Evolutionary conservation across 345 rosid genomes (phyloP), one percentile per base, ranked within the genome.

Genomic region (Salix koriyanagi): DNA sequence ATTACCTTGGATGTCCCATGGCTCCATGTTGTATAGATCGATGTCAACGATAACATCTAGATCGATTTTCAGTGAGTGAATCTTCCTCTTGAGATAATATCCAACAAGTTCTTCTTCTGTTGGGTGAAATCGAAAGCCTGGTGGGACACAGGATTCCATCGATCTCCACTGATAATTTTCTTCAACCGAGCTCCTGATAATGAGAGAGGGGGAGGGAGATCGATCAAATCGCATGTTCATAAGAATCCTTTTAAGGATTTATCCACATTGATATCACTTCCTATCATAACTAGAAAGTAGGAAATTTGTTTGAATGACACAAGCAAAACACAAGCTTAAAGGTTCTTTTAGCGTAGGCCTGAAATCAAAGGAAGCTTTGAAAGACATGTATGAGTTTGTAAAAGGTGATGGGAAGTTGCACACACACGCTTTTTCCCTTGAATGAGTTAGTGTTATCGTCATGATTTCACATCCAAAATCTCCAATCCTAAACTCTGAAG

Each of bases 81-180:
- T 90, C 89, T 91, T 95, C 85, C 97, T 85, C 41, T 80, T 85
- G 75, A 95, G 93, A 84, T 95, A 95, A 82, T 93, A 95, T 28
- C 97, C 99, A 39, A 95, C 97, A 34, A 95, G 97, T 75, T 95
- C 99, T 84, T 93, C 99, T 84, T 95, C 99, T 0, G 99, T 95
- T 10, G 99, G 99, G 76, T 89, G 97, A 83, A 95, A 95, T 79
- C 99, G 85, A 80, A 93, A 95, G 30, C 99, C 99, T 1, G 99
- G 99, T 18, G 97, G 99, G 71, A 95, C 90, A 26, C 88, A 78
- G 1, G 93, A 81, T 70, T 92, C 93, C 89, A 89, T 71, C 78
- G 25, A 25, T 25, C 25, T 92, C 90, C 96, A 90, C 83, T 65
- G 75, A 68, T 67, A 72, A 69, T 69, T 73, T 70, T 74, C 79